phyloP scores from a whole-genome alignment of 2,329 filamentous ascomycete species.

The Pseudogymnoascus sp. region DNA sequence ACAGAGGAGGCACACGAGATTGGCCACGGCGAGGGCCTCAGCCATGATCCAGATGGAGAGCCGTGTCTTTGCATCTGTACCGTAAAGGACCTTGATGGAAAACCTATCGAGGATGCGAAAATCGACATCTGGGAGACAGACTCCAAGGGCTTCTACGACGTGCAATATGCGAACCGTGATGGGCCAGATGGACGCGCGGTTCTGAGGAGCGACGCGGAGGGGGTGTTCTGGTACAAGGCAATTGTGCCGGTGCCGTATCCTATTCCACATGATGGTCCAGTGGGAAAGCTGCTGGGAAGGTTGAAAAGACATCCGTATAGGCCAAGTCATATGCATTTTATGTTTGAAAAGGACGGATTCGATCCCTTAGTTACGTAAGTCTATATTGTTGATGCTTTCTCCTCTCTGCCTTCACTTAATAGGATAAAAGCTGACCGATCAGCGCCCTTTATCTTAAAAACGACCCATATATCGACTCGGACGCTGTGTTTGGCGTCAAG shows the following conservation, averaged over 20 bases:
- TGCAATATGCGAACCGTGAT: constrained; percentile 60
- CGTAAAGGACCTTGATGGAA: constrained; percentile 56
- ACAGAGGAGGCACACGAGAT: constrained; percentile 63
- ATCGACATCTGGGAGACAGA: constrained; percentile 85
- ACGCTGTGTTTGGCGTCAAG: constrained; percentile 84
- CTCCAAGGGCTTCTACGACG: constrained; percentile 70
- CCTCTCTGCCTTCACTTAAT: no score
- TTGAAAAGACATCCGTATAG: constrained; percentile 68
- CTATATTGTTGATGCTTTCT: no score
- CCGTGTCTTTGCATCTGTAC: constrained; percentile 66
- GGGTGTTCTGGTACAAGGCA: constrained; percentile 76
- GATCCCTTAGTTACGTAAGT: no score
- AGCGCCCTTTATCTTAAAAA: constrained; percentile 65
- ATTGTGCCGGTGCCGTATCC: constrained; percentile 81
- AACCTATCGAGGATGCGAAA: constrained; percentile 57
- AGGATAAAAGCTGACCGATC: no score
- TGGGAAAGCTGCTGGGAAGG: constrained; percentile 60
- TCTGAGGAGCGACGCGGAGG: constrained; percentile 61
- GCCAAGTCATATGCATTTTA: constrained; percentile 78
- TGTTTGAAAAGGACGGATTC: constrained; percentile 61
- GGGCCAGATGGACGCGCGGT: constrained; percentile 65
- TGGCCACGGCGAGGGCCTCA: constrained; percentile 53
- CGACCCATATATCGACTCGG: constrained; percentile 74
- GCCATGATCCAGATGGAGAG: constrained; percentile 61
- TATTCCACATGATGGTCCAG: constrained; percentile 76